phyloP scores from a whole-genome alignment of 1,139 yeast genomes.

The Meyerozyma guilliermondii region DNA sequence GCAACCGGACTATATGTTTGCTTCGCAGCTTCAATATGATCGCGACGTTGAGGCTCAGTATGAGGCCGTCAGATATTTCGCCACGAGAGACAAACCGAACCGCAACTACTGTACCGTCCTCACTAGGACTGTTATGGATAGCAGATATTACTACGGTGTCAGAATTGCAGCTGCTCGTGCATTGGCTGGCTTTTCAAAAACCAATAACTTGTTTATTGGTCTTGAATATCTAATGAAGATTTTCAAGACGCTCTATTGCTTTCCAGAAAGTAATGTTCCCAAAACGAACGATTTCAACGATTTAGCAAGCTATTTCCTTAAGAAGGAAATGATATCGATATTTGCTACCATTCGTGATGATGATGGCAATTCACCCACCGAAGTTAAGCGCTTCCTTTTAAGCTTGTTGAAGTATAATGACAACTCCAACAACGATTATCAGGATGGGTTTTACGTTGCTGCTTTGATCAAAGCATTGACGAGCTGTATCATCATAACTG shows the following conservation, averaged over 20 bases:
- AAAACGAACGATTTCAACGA: conserved; percentile 75
- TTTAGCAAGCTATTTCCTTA: conserved; percentile 61
- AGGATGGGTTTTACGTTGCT: conserved; percentile 67
- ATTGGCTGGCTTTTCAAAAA: conserved; percentile 60
- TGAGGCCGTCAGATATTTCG: conserved; percentile 76
- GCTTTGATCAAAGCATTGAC: conserved; percentile 56
- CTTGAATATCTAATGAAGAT: conserved; percentile 66
- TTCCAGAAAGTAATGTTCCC: conserved; percentile 61
- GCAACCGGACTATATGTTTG: conserved; percentile 94
- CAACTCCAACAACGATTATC: conserved; percentile 71
- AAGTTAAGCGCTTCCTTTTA: conserved; percentile 57
- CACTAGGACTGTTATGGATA: conserved; percentile 77
- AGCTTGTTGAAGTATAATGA: conserved; percentile 81
- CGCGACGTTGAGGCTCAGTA: conserved; percentile 94
- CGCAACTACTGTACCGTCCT: conserved; percentile 73
- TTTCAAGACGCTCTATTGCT: conserved; percentile 69
- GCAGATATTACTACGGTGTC: conserved; percentile 83
- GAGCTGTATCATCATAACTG: conserved; percentile 25
- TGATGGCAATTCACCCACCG: conserved; percentile 63
- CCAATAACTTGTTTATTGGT: conserved; percentile 64
- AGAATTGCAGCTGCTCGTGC: conserved; percentile 85
- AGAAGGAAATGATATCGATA: conserved; percentile 61
- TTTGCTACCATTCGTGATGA: conserved; percentile 58
- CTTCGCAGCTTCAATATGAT: conserved; percentile 90
- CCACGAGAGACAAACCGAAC: conserved; percentile 50